phyloP scores from a whole-genome alignment of 352 stramenopile species.

The Phytophthora cactorum region DNA sequence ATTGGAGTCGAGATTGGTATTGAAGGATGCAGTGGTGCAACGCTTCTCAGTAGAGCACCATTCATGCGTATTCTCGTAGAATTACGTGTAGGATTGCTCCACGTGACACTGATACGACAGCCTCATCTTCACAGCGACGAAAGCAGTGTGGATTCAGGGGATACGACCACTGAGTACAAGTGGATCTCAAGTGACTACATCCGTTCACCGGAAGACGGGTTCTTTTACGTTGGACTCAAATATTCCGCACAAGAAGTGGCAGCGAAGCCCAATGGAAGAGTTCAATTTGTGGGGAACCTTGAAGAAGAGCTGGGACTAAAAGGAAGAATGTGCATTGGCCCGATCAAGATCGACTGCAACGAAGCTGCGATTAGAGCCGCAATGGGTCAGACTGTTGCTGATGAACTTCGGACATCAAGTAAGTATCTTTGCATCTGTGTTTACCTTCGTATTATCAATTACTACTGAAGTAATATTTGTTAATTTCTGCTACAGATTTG shows the following conservation, averaged over 20 bases:
- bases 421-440: slow-evolving; percentile 2
- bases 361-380: slow-evolving; percentile 49
- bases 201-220: slow-evolving; percentile 63
- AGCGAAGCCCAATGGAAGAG: slow-evolving; percentile 20
- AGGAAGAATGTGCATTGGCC: slow-evolving; percentile 60
- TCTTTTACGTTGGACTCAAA: slow-evolving; percentile 73
- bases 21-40: slow-evolving; percentile 53
- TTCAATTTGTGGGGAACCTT: slow-evolving; percentile 25
- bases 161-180: slow-evolving; percentile 38
- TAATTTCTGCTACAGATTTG: slow-evolving; percentile 17
- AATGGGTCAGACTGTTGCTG: slow-evolving; percentile 25
- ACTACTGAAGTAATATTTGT: background rate
- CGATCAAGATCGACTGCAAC: slow-evolving; percentile 68
- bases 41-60: slow-evolving; percentile 42
- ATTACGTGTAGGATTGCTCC: slow-evolving; percentile 57
- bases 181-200: slow-evolving; percentile 75
- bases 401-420: slow-evolving; percentile 21
- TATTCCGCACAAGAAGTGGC: slow-evolving; percentile 40
- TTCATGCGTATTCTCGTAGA: slow-evolving; percentile 58
- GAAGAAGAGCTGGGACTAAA: slow-evolving; percentile 61
- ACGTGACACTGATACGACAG: slow-evolving; percentile 45
- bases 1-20: slow-evolving; percentile 52
- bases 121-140: slow-evolving; percentile 5
- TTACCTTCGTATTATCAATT: background rate
- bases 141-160: slow-evolving; percentile 2